These are phyloP conservation scores for Sordariomycetes sp. DNA, from an alignment of 2,329 filamentous ascomycete genomes.

Conservation along the genomic window DNA sequence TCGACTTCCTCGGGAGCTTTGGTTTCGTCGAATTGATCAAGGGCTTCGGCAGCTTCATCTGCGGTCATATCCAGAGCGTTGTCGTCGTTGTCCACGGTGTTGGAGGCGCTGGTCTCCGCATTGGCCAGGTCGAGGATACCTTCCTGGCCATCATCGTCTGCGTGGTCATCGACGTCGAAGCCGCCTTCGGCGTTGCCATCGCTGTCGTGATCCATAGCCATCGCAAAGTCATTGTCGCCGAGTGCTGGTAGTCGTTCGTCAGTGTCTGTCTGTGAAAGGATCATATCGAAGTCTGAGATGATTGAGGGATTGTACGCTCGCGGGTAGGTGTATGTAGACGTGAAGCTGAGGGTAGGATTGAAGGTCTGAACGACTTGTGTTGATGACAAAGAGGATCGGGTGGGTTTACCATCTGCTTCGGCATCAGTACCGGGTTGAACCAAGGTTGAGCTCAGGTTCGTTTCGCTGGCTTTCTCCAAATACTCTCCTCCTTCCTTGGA, in stretches of 20 bases:
- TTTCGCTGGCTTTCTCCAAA: too few species aligned
- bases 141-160: not conserved
- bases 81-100: constrained; percentile 5
- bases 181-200: constrained; percentile 2
- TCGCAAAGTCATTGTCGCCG: not conserved
- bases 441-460: too few species aligned
- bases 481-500: too few species aligned
- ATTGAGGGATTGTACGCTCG: too few species aligned
- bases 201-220: not conserved
- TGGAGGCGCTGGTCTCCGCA: not conserved
- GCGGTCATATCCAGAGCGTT: not conserved
- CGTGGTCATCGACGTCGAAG: constrained; percentile 4
- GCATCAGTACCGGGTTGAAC: too few species aligned
- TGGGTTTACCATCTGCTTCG: too few species aligned
- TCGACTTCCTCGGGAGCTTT: constrained; percentile 4
- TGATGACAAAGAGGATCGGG: too few species aligned
- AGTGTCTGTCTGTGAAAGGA: not conserved
- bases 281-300: not conserved
- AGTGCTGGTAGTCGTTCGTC: not conserved
- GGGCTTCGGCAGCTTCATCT: not conserved
- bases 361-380: too few species aligned
- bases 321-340: too few species aligned
- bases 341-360: too few species aligned
- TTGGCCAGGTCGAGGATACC: too few species aligned
- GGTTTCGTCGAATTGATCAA: not conserved